Evolutionary conservation across 2,329 filamentous ascomycete genomes (phyloP).

Genomic region (Colletotrichum orchidophilum): DNA sequence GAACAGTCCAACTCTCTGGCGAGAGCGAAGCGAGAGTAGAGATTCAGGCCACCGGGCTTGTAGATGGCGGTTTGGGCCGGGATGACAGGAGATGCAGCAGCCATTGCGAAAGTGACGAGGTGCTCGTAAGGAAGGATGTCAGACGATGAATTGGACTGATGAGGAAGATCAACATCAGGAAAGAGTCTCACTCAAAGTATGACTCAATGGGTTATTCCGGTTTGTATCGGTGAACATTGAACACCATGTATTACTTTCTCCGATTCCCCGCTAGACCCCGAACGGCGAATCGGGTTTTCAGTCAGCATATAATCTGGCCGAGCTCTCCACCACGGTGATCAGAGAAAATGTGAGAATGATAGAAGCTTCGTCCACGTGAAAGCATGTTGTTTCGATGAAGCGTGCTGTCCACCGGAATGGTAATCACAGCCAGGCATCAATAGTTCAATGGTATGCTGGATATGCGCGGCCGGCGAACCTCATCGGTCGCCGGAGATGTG

Average conservation of each 20-base stretch:
- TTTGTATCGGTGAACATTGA: neutral
- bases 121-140: neutral
- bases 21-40: constrained; percentile 86
- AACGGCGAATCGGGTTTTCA: neutral
- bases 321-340: too few species aligned
- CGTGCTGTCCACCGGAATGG: neutral
- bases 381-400: too few species aligned
- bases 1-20: constrained; percentile 98
- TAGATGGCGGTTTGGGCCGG: neutral
- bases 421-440: neutral
- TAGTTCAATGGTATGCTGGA: neutral
- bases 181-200: neutral
- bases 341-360: too few species aligned
- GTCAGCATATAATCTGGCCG: neutral
- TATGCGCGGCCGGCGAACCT: neutral
- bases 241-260: neutral
- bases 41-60: neutral
- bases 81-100: neutral
- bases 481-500: neutral
- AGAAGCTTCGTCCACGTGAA: too few species aligned
- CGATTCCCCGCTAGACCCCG: neutral
- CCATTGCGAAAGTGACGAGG: neutral
- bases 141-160: neutral
- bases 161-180: neutral
- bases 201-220: neutral